Base-by-base conservation (phyloP, 1,284 basidiomycete genomes). In the Lentinula novae-zelandiae region DNA sequence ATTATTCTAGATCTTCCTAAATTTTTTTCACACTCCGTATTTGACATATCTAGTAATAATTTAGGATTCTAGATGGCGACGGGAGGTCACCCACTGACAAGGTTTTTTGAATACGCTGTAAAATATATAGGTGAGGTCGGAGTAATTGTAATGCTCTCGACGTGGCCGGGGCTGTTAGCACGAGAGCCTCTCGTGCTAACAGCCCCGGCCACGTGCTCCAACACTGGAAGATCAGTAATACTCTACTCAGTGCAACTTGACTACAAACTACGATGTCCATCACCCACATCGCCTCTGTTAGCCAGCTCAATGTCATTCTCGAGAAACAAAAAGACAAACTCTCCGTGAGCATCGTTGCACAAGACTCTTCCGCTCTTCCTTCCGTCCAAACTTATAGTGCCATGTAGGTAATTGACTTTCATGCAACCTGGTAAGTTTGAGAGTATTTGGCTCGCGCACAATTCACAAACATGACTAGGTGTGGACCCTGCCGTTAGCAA, bases 381-480 rank as follows among this genome's bases (percentile, higher is more conserved):
- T 36, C n/a, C 7, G 22, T 22, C 13, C n/a, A 40, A 13, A 48
- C 40, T 34, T 38, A 62, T 6, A 60, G n/a, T 55, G 22, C 10
- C 8, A 6, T 46, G 44, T 57, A 91, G 90, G 86, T 92, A 59
- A 91, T 93, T 64, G 90, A 92, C 73, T 92, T 93, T 67, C 88
- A 92, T 72, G 90, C 90, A 60, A 81, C 84, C 65, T 92, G 90
- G 90, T 89, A 65, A 65, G 74, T 66, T 9, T 17, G 53, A 36
- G 58, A 50, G 20, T 40, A 53, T 60, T 60, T 22, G 22, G 39
- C 31, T 34, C 44, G 10, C 34, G n/a, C 15, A 55, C 27, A 54
- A 57, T 38, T 22, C 5, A 17, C 8, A 17, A 46, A 20, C 8
- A 6, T 2, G 2, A 46, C 7, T 61, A 91, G 90, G 90, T 92